Percentiles rank a stretch among this genome's conserved stretches.
These are phyloP conservation scores for Primulina tabacum DNA, from an alignment of 257 asterid genomes.

Conservation along the genomic window DNA sequence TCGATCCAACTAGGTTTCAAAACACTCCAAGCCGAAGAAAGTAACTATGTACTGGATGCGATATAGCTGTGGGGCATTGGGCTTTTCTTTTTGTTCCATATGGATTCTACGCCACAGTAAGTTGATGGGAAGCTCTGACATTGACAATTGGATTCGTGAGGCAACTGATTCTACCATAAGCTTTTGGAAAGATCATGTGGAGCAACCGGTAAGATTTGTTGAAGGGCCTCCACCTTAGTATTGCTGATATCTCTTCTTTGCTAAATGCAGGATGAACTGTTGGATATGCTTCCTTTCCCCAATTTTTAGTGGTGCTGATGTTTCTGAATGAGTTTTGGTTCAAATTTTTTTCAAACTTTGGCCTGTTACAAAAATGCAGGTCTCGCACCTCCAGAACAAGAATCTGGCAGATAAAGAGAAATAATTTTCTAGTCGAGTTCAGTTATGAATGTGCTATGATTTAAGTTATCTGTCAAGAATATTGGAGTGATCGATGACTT, in stretches of 20 bases:
- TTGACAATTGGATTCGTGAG: constrained; percentile 89
- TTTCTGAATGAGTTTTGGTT: constrained; percentile 13
- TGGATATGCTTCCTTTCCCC: constrained; percentile 16
- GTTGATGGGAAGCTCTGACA: constrained; percentile 94
- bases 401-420: constrained; percentile 4
- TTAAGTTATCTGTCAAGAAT: constrained; percentile 7
- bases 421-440: neutral
- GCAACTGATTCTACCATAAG: constrained; percentile 70
- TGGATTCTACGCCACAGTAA: constrained; percentile 98
- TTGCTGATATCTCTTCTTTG: constrained; percentile 4
- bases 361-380: neutral
- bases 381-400: constrained; percentile 1
- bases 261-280: constrained; percentile 17
- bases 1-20: constrained; percentile 61
- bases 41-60: constrained; percentile 80
- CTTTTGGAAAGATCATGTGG: constrained; percentile 98
- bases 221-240: constrained; percentile 15
- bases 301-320: constrained; percentile 7
- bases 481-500: constrained; percentile 7
- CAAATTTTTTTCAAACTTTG: constrained; percentile 9
- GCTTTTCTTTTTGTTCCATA: constrained; percentile 74
- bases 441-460: neutral
- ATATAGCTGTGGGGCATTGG: constrained; percentile 75
- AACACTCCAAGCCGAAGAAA: constrained; percentile 73
- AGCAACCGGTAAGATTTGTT: constrained; percentile 79